These are phyloP conservation scores for Exophiala viscosa DNA, from an alignment of 2,329 filamentous ascomycete genomes.

Conservation along the genomic window DNA sequence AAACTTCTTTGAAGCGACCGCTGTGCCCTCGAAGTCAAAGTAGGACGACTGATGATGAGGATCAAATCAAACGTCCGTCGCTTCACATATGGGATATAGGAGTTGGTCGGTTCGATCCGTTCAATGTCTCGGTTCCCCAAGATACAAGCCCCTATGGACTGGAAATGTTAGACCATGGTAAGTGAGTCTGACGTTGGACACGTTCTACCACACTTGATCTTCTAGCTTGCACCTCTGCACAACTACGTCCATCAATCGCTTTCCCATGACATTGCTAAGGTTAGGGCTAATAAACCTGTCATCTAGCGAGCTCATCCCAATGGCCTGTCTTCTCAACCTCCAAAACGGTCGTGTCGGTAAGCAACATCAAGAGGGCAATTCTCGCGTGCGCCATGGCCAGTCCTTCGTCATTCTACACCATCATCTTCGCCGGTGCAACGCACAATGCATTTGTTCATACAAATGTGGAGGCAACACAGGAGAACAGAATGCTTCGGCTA, in stretches of 20 bases:
- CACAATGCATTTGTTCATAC: conserved; percentile 11
- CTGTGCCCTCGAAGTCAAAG: background rate
- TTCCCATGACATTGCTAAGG: no score
- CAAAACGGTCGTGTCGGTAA: background rate
- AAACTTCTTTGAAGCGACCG: background rate
- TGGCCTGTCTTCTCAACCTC: conserved; percentile 14
- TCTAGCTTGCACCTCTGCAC: no score
- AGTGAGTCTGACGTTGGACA: no score
- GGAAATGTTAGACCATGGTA: conserved; percentile 13
- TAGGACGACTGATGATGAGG: background rate
- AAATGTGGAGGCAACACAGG: background rate
- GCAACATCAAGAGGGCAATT: conserved; percentile 12
- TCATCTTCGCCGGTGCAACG: conserved; percentile 17
- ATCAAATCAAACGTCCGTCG: background rate
- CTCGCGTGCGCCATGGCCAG: conserved; percentile 11
- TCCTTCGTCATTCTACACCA: conserved; percentile 11
- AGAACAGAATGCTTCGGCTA: conserved; percentile 4
- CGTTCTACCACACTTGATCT: no score
- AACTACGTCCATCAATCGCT: no score
- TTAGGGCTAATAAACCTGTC: no score
- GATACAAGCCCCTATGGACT: conserved; percentile 4
- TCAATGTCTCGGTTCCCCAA: conserved; percentile 9
- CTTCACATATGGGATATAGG: conserved; percentile 7
- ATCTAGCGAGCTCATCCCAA: conserved; percentile 10
- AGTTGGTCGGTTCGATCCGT: conserved; percentile 11